These are phyloP conservation scores for Sarocladium oryzae DNA, from an alignment of 2,329 filamentous ascomycete genomes.

Conservation along the genomic window DNA sequence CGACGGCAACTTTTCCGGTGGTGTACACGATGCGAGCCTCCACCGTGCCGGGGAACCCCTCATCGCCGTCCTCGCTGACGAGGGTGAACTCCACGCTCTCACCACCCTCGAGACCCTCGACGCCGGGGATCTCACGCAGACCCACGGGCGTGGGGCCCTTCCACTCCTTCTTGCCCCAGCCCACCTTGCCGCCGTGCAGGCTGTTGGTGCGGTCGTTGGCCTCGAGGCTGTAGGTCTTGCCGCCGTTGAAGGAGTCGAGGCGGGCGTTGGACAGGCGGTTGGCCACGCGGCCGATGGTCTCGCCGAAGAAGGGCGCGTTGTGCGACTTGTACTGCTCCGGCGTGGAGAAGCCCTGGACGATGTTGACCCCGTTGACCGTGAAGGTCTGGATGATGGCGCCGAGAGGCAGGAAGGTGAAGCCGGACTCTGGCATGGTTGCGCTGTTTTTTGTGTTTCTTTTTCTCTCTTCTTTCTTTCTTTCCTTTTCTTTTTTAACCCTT, in stretches of 20 bases:
- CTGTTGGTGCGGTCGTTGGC: constrained; percentile 74
- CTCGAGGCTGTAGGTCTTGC: constrained; percentile 59
- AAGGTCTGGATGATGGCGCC: constrained; percentile 80
- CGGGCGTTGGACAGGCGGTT: constrained; percentile 5
- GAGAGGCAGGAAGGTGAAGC: constrained; percentile 72
- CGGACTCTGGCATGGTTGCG: constrained; percentile 68
- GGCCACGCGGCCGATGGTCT: constrained; percentile 26
- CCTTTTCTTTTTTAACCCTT: too few species aligned
- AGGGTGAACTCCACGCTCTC: constrained; percentile 62
- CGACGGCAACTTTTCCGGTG: constrained; percentile 50
- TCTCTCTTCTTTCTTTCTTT: too few species aligned
- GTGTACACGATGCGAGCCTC: constrained; percentile 74
- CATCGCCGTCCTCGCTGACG: constrained; percentile 71
- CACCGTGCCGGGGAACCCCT: constrained; percentile 84
- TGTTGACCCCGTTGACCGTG: constrained; percentile 70
- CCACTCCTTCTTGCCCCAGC: constrained; percentile 79
- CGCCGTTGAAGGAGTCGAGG: constrained; percentile 58
- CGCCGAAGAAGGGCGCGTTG: constrained; percentile 80
- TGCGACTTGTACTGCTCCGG: constrained; percentile 67
- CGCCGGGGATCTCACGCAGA: constrained; percentile 40
- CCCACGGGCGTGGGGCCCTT: constrained; percentile 60
- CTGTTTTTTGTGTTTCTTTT: too few species aligned
- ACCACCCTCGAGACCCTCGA: constrained; percentile 49
- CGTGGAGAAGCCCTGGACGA: constrained; percentile 79
- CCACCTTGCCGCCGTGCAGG: constrained; percentile 63